These are phyloP conservation scores for Chrysochromulina parva DNA, from an alignment of 78 protist species.

Conservation along the genomic window DNA sequence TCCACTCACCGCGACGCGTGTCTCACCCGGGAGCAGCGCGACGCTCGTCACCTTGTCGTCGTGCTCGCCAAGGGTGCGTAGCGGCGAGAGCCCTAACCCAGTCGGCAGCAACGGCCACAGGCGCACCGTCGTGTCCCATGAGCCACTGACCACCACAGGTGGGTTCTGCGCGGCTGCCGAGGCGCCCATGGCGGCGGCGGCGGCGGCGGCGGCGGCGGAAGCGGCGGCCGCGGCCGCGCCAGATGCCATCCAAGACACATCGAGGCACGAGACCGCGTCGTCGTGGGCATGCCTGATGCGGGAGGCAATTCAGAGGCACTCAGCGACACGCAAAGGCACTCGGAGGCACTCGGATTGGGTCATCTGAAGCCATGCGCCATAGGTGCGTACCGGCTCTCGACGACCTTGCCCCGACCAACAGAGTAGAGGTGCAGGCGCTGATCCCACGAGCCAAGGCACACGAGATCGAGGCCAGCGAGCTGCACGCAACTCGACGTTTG, in stretches of 20 bases:
- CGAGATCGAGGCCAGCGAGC: not conserved
- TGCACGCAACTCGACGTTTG: not conserved
- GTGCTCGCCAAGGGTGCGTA: not conserved
- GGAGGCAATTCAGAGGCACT: too few relatives aligned
- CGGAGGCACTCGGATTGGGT: too few relatives aligned
- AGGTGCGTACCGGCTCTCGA: not conserved
- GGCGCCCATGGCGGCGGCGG: too few relatives aligned
- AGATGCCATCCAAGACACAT: too few relatives aligned
- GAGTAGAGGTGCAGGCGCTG: not conserved
- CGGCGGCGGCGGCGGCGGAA: too few relatives aligned
- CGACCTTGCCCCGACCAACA: not conserved
- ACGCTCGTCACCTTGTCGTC: not conserved
- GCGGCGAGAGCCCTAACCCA: not conserved
- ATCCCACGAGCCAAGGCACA: not conserved
- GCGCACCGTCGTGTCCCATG: not conserved
- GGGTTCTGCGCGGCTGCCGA: too few relatives aligned
- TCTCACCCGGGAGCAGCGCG: not conserved
- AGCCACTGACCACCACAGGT: not conserved
- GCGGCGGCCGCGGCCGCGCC: too few relatives aligned
- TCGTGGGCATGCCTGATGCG: too few relatives aligned
- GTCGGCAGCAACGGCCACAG: not conserved
- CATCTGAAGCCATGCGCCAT: too few relatives aligned
- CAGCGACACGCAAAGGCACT: too few relatives aligned
- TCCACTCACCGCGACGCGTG: not conserved
- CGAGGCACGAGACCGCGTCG: not conserved